phyloP scores from a whole-genome alignment of 192 early-diverging fungal species.

The Geranomyces variabilis region DNA sequence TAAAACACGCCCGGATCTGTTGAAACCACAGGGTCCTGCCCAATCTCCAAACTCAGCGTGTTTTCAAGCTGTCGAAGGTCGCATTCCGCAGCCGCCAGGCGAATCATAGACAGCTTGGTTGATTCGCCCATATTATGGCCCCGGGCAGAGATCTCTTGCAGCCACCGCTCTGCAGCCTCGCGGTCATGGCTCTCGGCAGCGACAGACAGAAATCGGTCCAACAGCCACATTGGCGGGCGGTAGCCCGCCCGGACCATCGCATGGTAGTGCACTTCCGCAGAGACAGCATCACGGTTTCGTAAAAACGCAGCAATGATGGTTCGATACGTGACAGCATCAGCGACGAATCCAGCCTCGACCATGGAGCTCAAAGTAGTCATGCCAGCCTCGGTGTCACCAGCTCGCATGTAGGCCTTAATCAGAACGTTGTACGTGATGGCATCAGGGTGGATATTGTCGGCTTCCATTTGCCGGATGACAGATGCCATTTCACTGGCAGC shows the following conservation, averaged over 20 bases:
- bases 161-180: constrained; percentile 26
- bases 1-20: constrained; percentile 16
- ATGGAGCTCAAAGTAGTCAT: constrained; percentile 32
- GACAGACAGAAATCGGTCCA: constrained; percentile 13
- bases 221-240: not conserved
- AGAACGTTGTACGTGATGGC: constrained; percentile 41
- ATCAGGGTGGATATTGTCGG: constrained; percentile 25
- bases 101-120: constrained; percentile 6
- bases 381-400: constrained; percentile 23
- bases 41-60: not conserved
- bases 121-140: not conserved
- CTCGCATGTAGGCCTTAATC: constrained; percentile 28
- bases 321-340: constrained; percentile 25
- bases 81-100: not conserved
- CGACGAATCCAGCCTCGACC: constrained; percentile 14
- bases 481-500: not conserved
- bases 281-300: constrained; percentile 7
- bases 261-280: constrained; percentile 27
- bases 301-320: constrained; percentile 23
- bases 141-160: not conserved
- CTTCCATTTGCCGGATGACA: constrained; percentile 18
- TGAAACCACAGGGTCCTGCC: not conserved
- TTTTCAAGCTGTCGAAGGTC: constrained; percentile 4
- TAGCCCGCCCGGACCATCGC: constrained; percentile 31
- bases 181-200: not conserved